phyloP scores from a whole-genome alignment of 2,329 filamentous ascomycete genomes.

The Pestalotiopsis sp. region DNA sequence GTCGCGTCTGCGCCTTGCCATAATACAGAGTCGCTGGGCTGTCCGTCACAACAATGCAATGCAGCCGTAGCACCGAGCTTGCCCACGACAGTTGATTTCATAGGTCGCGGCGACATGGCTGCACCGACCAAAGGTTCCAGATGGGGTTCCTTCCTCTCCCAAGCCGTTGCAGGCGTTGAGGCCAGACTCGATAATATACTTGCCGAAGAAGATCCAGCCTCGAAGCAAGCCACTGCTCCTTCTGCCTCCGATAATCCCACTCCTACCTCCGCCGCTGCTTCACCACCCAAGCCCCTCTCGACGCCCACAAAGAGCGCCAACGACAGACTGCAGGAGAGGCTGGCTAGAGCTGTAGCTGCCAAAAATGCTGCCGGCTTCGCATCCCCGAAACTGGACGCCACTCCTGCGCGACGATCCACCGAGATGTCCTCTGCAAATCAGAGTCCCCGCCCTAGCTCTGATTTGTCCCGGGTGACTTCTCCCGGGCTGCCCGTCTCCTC shows the following conservation, averaged over 20 bases:
- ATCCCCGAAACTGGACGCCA: conserved; percentile 46
- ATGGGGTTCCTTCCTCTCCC: conserved; percentile 83
- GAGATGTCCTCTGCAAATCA: conserved; percentile 34
- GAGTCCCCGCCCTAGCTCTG: conserved; percentile 45
- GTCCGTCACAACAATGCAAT: conserved; percentile 1
- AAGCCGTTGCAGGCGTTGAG: conserved; percentile 92
- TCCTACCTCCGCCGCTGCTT: conserved; percentile 27
- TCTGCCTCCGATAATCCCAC: conserved; percentile 31
- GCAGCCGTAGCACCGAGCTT: conserved; percentile 4
- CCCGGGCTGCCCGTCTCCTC: conserved; percentile 13
- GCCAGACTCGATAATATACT: conserved; percentile 91
- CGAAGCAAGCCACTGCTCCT: conserved; percentile 40
- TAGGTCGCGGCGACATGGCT: conserved; percentile 41
- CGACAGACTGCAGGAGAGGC: conserved; percentile 84
- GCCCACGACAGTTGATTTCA: conserved; percentile 2
- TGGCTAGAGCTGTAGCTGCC: conserved; percentile 84
- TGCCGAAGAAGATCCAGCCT: conserved; percentile 70
- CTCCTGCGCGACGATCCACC: conserved; percentile 43
- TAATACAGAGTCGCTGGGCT: background rate
- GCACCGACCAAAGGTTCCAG: conserved; percentile 57
- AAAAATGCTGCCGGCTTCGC: conserved; percentile 53
- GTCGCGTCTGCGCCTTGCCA: background rate
- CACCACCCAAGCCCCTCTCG: conserved; percentile 17
- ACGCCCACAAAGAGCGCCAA: conserved; percentile 68
- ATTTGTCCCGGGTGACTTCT: conserved; percentile 27